Evolutionary conservation across 768 basidiomycete genomes (phyloP), one percentile per base, ranked within the genome.

Genomic region (Tylopilus felleus): DNA sequence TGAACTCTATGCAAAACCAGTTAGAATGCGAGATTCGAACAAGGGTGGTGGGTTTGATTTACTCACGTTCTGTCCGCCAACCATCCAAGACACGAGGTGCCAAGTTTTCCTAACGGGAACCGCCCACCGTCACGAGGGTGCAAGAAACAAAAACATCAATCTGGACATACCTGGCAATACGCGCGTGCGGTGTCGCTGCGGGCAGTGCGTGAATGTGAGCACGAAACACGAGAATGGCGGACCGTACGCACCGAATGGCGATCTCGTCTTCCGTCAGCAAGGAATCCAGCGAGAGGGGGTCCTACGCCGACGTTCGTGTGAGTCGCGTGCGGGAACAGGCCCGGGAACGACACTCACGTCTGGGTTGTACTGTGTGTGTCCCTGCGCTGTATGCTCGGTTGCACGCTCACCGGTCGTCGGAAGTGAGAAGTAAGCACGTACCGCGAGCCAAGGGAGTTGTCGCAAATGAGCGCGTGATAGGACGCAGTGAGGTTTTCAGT

Each of bases 261-360:
- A 82, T 78, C 72, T 98, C 96, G 35, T 97, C 96, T 48, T 93
- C 93, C 0, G 90, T 90, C 57, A 98, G 73, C 38, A 90, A 77
- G 0, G 83, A 82, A 55, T 93, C 88, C 27, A 93, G 64, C 62
- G 82, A 82, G 59, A 98, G 73, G 0, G 94, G 90, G 66, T 98
- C 95, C 91, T 94, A 52, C 6, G 41, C 23, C 31, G 17, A 38
- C n/a, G 35, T 9, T 23, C 49, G n/a, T 27, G 58, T 60, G 36
- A 55, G 58, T n/a, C 12, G 14, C 5, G 12, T 22, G 29, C 17
- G 22, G 8, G 29, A 47, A 42, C 10, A 31, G 21, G 36, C 8
- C 19, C 49, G 29, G 35, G 31, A 48, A 14, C 36, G 36, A 25
- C 16, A 47, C 70, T 43, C 36, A 62, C 69, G 8, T 49, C 41